Conservation (phyloP, 305 asterid genomes). For the Petunia hybrid region DNA sequence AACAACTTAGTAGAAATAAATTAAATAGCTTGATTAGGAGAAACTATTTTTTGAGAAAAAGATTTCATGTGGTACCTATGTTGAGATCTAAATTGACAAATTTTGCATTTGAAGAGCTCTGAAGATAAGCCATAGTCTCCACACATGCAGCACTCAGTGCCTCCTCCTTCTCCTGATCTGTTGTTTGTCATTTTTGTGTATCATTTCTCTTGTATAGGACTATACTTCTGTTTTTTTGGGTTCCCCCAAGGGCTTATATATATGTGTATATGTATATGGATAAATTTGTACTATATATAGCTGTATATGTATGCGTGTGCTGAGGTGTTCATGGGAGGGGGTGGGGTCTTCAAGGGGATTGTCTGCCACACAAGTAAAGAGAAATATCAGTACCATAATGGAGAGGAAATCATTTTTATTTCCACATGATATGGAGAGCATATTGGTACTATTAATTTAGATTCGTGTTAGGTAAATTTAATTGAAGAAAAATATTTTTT, state of each 20-base stretch:
- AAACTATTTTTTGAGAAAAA: background rate
- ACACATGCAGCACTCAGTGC: conserved; percentile 77
- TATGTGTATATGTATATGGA: background rate
- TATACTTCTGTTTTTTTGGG: background rate
- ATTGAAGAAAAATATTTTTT: too few species aligned
- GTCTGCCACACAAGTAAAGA: conserved; percentile 38
- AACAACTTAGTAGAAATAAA: background rate
- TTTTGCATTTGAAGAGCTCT: conserved; percentile 65
- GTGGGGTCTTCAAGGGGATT: conserved; percentile 15
- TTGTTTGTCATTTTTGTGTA: conserved; percentile 44
- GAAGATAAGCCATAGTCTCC: conserved; percentile 73
- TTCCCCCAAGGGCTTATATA: background rate
- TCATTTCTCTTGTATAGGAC: conserved; percentile 12
- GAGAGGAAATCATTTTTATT: background rate
- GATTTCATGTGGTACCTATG: conserved; percentile 52
- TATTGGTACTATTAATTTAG: too few species aligned
- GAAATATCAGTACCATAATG: conserved; percentile 18
- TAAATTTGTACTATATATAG: background rate
- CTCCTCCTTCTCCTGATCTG: conserved; percentile 32
- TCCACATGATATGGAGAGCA: too few species aligned
- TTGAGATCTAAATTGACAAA: conserved; percentile 65
- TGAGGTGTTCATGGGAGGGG: background rate
- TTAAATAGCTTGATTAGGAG: background rate
- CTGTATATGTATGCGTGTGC: background rate
- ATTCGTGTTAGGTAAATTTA: too few species aligned